Evolutionary conservation across 2,329 filamentous ascomycete genomes (phyloP).

Genomic region (Colletotrichum sp.): DNA sequence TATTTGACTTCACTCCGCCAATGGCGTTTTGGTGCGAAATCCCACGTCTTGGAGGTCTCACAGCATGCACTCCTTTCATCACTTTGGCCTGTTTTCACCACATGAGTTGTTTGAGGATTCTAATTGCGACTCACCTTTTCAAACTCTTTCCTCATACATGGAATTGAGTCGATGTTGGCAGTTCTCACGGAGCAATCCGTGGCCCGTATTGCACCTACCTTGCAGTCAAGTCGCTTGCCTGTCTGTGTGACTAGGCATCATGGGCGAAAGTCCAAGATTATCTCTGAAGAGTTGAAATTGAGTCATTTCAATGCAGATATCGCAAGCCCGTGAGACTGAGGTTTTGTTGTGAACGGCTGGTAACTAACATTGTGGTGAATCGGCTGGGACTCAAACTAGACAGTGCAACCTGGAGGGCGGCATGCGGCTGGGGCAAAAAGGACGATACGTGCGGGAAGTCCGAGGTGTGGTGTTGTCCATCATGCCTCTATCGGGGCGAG

Average conservation of each 20-base stretch:
- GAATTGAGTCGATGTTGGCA: background rate
- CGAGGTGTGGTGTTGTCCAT: background rate
- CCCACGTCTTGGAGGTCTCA: background rate
- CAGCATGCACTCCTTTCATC: background rate
- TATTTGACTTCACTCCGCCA: background rate
- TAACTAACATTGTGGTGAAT: background rate
- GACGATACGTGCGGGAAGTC: background rate
- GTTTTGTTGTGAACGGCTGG: background rate
- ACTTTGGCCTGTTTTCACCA: background rate
- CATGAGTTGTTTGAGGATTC: background rate
- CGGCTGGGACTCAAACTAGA: background rate
- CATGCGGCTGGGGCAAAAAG: background rate
- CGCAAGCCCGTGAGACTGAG: background rate
- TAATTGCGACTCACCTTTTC: background rate
- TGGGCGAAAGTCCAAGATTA: background rate
- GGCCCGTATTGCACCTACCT: background rate
- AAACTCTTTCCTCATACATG: background rate
- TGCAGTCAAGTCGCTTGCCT: background rate
- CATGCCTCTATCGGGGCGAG: conserved; percentile 14
- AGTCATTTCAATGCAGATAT: background rate
- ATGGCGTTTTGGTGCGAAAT: background rate
- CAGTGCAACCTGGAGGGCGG: background rate
- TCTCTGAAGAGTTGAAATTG: background rate
- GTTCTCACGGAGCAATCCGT: background rate
- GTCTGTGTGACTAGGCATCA: background rate